Conservation (phyloP, 805 yeast species). For the Candida corydali region DNA sequence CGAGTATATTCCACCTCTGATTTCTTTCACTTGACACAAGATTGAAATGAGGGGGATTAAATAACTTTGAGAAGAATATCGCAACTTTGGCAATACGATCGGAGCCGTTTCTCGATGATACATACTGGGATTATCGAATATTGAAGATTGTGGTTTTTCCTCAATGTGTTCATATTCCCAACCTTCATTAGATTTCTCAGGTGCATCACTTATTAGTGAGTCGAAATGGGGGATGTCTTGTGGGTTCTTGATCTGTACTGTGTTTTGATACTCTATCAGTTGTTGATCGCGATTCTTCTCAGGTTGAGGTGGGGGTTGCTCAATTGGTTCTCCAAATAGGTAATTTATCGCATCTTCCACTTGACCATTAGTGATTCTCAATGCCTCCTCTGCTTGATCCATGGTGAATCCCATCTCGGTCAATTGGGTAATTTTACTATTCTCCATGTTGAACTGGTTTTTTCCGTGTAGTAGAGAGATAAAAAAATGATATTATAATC, state of each 20-base stretch:
- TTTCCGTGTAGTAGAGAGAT: no score
- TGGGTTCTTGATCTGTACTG: conserved; percentile 26
- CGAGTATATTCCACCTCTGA: conserved; percentile 13
- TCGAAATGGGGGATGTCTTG: conserved; percentile 25
- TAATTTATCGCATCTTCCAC: conserved; percentile 25
- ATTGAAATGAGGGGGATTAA: conserved; percentile 26
- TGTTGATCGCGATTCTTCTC: conserved; percentile 4
- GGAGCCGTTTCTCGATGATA: conserved; percentile 10
- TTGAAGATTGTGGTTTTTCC: neutral
- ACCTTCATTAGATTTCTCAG: neutral
- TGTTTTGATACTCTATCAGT: conserved; percentile 13
- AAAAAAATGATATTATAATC: no score
- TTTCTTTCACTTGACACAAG: conserved; percentile 20
- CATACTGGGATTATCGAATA: conserved; percentile 2
- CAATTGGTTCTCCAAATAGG: conserved; percentile 32
- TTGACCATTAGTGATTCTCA: conserved; percentile 21
- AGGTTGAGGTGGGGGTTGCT: conserved; percentile 10
- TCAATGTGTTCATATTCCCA: conserved; percentile 4
- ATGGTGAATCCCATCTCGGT: conserved; percentile 39
- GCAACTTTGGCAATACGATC: conserved; percentile 13
- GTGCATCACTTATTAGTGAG: neutral
- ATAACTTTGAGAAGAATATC: conserved; percentile 19
- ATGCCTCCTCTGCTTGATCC: conserved; percentile 37
- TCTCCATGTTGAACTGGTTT: conserved; percentile 12
- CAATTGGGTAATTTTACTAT: conserved; percentile 17